Evolutionary conservation across 176 grass and related monocot species (phyloP).

Genomic region (Chrysopogon serrulatus): DNA sequence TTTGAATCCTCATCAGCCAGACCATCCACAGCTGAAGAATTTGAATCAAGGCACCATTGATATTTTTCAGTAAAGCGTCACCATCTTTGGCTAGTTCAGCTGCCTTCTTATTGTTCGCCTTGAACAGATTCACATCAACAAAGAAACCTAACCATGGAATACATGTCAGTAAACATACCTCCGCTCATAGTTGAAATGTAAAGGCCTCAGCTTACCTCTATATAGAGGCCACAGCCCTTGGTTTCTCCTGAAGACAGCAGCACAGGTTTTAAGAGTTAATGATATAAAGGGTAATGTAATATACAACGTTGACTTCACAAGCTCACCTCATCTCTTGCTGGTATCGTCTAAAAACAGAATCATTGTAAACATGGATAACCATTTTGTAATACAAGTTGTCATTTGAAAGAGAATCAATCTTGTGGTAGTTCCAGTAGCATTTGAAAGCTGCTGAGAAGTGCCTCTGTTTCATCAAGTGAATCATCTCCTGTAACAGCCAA

Average conservation of each 20-base stretch:
- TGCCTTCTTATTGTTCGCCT: constrained; percentile 68
- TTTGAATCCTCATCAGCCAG: constrained; percentile 90
- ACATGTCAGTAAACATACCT: constrained; percentile 12
- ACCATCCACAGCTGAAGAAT: constrained; percentile 41
- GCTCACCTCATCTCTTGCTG: constrained; percentile 96
- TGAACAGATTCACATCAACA: constrained; percentile 93
- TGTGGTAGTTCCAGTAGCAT: constrained; percentile 88
- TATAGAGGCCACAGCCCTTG: constrained; percentile 94
- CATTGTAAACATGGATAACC: constrained; percentile 88
- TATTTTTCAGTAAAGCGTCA: constrained; percentile 57
- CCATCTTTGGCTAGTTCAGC: constrained; percentile 65
- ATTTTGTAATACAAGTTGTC: constrained; percentile 84
- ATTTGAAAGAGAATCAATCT: constrained; percentile 66
- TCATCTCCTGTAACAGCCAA: constrained; percentile 74
- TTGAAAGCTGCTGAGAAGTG: constrained; percentile 78
- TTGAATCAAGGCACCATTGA: constrained; percentile 54
- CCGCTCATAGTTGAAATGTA: constrained; percentile 8
- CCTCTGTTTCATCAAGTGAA: constrained; percentile 76
- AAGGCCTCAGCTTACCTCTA: constrained; percentile 58
- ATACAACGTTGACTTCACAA: constrained; percentile 11
- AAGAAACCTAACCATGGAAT: constrained; percentile 80
- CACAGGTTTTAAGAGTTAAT: constrained; percentile 6
- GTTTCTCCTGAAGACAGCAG: constrained; percentile 65
- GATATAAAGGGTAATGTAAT: constrained; percentile 13
- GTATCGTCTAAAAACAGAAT: constrained; percentile 87